Evolutionary conservation across 139 green algal species (phyloP).

Genomic region (Chlamydomonas sp.): DNA sequence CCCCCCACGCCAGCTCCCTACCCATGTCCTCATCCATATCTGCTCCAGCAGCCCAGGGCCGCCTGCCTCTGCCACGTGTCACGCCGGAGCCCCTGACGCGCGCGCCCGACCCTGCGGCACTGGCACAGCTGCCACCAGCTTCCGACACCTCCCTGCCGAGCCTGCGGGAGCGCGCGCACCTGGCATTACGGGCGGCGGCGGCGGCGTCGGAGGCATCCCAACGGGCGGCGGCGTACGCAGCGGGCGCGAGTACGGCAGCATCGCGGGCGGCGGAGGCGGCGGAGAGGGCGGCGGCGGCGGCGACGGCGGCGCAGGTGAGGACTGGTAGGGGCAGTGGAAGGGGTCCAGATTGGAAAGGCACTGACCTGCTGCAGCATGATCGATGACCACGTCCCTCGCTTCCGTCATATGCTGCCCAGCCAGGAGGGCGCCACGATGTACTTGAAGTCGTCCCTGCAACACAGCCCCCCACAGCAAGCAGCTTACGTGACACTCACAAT

Average conservation of each 20-base stretch:
- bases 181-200: slow-evolving; percentile 25
- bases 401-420: too few relatives aligned
- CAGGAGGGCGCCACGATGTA: too few relatives aligned
- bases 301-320: slow-evolving; percentile 30
- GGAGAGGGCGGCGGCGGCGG: slow-evolving; percentile 41
- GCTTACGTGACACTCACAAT: too few relatives aligned
- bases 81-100: slow-evolving; percentile 23
- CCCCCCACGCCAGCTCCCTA: too few relatives aligned
- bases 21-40: too few relatives aligned
- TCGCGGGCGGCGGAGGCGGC: slow-evolving; percentile 41
- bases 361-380: not conserved
- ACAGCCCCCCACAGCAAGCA: too few relatives aligned
- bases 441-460: too few relatives aligned
- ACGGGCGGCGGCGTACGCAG: slow-evolving; percentile 42
- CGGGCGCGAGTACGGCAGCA: slow-evolving; percentile 33
- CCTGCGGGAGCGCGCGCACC: slow-evolving; percentile 26
- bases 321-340: not conserved
- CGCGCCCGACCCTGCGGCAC: slow-evolving; percentile 12
- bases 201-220: slow-evolving; percentile 37
- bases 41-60: not conserved
- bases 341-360: not conserved
- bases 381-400: too few relatives aligned
- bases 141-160: not conserved
- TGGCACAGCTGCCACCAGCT: not conserved
- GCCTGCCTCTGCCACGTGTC: not conserved